These are phyloP conservation scores for Ichthyophthirius multifiliis DNA, from an alignment of 169 alveolate genomes.

Conservation along the genomic window DNA sequence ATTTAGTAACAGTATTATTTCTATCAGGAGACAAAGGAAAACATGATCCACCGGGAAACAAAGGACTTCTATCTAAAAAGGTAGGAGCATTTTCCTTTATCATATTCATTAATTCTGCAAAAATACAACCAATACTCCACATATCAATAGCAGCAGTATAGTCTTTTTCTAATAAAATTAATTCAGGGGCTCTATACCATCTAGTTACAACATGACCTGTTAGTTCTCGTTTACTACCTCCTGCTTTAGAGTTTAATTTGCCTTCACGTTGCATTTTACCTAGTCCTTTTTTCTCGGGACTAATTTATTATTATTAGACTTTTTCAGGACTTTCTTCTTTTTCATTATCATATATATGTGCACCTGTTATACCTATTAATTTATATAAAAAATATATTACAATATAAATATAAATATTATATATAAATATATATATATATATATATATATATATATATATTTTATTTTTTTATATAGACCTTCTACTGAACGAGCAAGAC, in stretches of 20 bases:
- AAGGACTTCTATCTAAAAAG: constrained; percentile 94
- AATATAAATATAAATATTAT: background rate
- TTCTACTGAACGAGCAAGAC: constrained; percentile 91
- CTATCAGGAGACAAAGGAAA: constrained; percentile 95
- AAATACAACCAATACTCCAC: constrained; percentile 93
- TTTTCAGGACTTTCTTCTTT: constrained; percentile 26
- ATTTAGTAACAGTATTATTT: constrained; percentile 74
- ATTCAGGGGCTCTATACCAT: constrained; percentile 99
- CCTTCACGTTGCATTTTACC: constrained; percentile 20
- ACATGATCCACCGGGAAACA: constrained; percentile 97
- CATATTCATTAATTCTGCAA: constrained; percentile 86
- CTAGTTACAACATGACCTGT: constrained; percentile 99
- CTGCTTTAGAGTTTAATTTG: constrained; percentile 26
- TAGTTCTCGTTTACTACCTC: constrained; percentile 91
- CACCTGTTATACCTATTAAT: constrained; percentile 22
- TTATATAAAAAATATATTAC: background rate
- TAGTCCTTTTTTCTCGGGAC: background rate
- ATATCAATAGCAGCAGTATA: constrained; percentile 98
- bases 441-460: too few species aligned
- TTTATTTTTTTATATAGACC: background rate
- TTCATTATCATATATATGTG: constrained; percentile 25
- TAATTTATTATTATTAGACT: background rate
- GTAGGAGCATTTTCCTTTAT: constrained; percentile 92
- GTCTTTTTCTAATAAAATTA: constrained; percentile 94
- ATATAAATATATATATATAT: background rate